A percentile compares a stretch with the other conserved stretches of the same genome.
Conservation (phyloP, 1,139 yeast species). For the Taiozyma sp. region DNA sequence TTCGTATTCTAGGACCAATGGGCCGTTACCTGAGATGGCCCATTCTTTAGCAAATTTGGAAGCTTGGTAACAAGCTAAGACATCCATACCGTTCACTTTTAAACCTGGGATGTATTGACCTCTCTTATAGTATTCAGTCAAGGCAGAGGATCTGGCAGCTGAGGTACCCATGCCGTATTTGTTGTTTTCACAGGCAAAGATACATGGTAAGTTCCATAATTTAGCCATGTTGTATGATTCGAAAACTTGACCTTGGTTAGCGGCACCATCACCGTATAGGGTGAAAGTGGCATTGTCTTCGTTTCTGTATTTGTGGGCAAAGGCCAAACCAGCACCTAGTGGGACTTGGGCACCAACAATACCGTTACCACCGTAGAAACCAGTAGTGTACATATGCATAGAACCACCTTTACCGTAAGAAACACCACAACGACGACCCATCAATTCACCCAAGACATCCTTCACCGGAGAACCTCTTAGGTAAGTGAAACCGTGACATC, state of each 20-base stretch:
- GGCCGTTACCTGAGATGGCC: constrained; percentile 92
- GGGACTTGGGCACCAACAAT: constrained; percentile 99
- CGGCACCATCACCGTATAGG: constrained; percentile 98
- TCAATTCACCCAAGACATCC: constrained; percentile 88
- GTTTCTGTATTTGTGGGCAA: constrained; percentile 91
- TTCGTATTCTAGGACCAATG: constrained; percentile 92
- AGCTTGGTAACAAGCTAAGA: constrained; percentile 91
- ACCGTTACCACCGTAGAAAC: constrained; percentile 99
- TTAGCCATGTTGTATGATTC: constrained; percentile 99
- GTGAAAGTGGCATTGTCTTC: constrained; percentile 81
- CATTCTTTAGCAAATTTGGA: constrained; percentile 97
- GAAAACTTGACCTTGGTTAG: constrained; percentile 98
- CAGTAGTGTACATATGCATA: constrained; percentile 96
- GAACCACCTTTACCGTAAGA: constrained; percentile 99
- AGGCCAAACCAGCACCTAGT: constrained; percentile 94
- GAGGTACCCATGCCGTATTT: constrained; percentile 99
- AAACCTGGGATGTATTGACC: constrained; percentile 99
- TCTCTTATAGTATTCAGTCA: constrained; percentile 96
- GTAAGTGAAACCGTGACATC: constrained; percentile 98
- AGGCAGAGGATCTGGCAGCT: constrained; percentile 93
- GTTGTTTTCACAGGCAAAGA: constrained; percentile 97
- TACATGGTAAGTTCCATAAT: constrained; percentile 93
- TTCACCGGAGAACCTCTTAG: constrained; percentile 94
- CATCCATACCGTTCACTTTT: constrained; percentile 98
- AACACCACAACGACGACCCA: constrained; percentile 95